These are phyloP conservation scores for Oidiodendron maius DNA, from an alignment of 495 filamentous ascomycete genomes.

Conservation along the genomic window DNA sequence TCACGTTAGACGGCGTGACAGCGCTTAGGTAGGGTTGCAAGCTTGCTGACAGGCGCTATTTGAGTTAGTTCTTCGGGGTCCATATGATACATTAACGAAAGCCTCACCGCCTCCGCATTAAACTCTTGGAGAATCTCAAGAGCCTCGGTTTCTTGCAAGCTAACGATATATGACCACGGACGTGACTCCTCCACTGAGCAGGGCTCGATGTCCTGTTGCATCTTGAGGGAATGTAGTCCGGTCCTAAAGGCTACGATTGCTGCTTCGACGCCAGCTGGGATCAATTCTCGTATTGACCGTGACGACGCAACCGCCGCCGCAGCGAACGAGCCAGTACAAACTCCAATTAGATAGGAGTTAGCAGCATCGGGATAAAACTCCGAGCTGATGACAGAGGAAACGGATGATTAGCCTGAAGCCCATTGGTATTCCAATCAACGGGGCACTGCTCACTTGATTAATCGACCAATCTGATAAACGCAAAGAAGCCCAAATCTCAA, in stretches of 20 bases:
- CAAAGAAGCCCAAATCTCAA: slow-evolving; percentile 60
- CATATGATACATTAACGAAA: slow-evolving; percentile 2
- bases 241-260: slow-evolving; percentile 57
- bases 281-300: slow-evolving; percentile 58
- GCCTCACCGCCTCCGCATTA: not conserved
- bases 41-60: too few relatives aligned
- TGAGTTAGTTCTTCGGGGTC: slow-evolving; percentile 34
- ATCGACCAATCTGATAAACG: slow-evolving; percentile 66
- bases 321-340: slow-evolving; percentile 72
- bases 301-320: slow-evolving; percentile 65
- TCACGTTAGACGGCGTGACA: slow-evolving; percentile 59
- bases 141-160: slow-evolving; percentile 39
- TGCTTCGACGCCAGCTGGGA: slow-evolving; percentile 54
- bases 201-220: slow-evolving; percentile 43
- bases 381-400: slow-evolving; percentile 37
- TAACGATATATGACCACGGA: slow-evolving; percentile 50
- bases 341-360: slow-evolving; percentile 48
- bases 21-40: slow-evolving; percentile 68
- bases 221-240: slow-evolving; percentile 48
- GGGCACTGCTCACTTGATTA: slow-evolving; percentile 58
- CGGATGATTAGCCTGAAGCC: not conserved
- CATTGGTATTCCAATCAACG: slow-evolving; percentile 3
- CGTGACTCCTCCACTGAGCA: slow-evolving; percentile 37
- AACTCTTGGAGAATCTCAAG: slow-evolving; percentile 29
- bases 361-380: slow-evolving; percentile 34